phyloP scores from a whole-genome alignment of 2,329 filamentous ascomycete genomes.

The Aspergillus tubingensis region DNA sequence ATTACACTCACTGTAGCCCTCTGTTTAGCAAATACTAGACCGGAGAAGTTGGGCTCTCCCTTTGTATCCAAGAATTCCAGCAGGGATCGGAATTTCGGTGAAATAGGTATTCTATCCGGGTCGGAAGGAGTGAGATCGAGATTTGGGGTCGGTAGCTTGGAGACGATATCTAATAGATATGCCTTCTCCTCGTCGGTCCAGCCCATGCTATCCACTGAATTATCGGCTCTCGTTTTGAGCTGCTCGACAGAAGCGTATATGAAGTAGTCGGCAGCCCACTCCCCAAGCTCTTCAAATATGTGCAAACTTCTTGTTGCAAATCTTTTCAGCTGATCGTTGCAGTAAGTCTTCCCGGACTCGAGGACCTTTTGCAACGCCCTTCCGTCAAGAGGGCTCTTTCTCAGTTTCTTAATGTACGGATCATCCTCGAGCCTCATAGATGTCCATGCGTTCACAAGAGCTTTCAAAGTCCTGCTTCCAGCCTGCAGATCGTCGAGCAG shows the following conservation, averaged over 20 bases:
- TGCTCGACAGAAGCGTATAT: conserved; percentile 54
- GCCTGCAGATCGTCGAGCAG: background rate
- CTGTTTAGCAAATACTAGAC: conserved; percentile 70
- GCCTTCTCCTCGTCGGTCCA: conserved; percentile 55
- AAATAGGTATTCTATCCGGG: conserved; percentile 38
- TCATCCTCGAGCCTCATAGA: conserved; percentile 61
- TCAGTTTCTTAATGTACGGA: conserved; percentile 58
- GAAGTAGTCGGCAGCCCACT: conserved; percentile 70
- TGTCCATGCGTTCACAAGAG: conserved; percentile 46
- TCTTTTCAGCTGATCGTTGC: conserved; percentile 57
- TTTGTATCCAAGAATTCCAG: conserved; percentile 54
- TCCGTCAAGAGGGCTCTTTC: conserved; percentile 39
- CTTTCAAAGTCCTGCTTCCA: conserved; percentile 40
- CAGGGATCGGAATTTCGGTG: conserved; percentile 61
- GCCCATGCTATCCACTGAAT: conserved; percentile 39
- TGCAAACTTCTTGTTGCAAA: conserved; percentile 55
- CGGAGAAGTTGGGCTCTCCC: conserved; percentile 50
- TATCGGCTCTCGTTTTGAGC: conserved; percentile 24
- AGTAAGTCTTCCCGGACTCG: conserved; percentile 37
- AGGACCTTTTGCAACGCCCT: conserved; percentile 31
- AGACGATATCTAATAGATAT: conserved; percentile 54
- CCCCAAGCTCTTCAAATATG: conserved; percentile 62
- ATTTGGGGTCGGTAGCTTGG: conserved; percentile 24
- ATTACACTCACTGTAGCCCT: conserved; percentile 63
- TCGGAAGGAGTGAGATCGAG: conserved; percentile 6